Base-by-base conservation (phyloP, 495 filamentous ascomycete species). In the Cercophora scortea region DNA sequence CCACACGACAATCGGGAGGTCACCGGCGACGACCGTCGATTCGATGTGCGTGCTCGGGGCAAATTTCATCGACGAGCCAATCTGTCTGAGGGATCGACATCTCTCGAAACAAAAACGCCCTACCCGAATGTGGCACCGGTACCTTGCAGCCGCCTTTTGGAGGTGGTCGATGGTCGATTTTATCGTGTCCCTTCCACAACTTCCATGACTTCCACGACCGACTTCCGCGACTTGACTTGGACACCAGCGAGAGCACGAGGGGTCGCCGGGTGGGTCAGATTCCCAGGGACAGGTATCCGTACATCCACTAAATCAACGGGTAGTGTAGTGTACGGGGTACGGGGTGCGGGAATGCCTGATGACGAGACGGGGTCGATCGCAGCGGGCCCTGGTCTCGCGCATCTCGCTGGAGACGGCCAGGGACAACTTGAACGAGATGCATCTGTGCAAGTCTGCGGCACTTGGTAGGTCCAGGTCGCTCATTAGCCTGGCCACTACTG, bases 391-490 rank as follows among this genome's bases (percentile, higher is more conserved):
- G n/a, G 47, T 47, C 52, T 32, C 52, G 36, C 42, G 46, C 55
- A 54, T 54, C 46, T 54, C 44, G 44, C 49, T 57, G 55, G 55
- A 25, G 25, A 25, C 46, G 44, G 47, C 47, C 46, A 54, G 25
- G 25, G 25, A 25, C 25, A 25, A 25, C 25, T 2, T 25, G 5
- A 25, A 25, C 25, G 25, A 2, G 25, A 25, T 25, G 25, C 25
- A 25, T 25, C 25, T 25, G 25, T 25, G 25, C 25, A 25, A 25
- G 25, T 25, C 25, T 25, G 25, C 25, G 25, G 25, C 25, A 25
- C 25, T 25, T 25, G 25, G 25, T 25, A 25, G 25, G 25, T 5
- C 2, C 25, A 25, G 25, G 25, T 2, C 25, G 5, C 2, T 25
- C 25, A 25, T 25, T 5, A 25, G 25, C 25, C 25, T 25, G 25